Base-by-base conservation (phyloP, 176 grass and related monocot species). In the Coix lacrymajobi region DNA sequence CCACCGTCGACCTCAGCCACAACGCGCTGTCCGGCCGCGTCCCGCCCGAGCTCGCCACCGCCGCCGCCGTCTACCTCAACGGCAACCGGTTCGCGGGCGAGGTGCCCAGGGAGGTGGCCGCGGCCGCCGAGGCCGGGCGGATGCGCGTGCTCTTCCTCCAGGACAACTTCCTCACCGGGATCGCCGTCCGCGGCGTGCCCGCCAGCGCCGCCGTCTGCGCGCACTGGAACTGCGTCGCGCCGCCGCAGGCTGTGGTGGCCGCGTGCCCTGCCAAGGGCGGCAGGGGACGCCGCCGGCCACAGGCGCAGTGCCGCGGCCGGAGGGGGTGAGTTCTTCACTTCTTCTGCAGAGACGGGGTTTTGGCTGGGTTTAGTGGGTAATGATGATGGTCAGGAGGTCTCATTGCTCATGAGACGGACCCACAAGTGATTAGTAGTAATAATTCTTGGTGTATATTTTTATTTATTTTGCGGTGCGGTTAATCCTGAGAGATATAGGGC, bases 111-210 rank as follows among this genome's bases (percentile, higher is more conserved):
- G 90, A 87, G 69, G 39, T 97, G 9, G 83, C 87, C 0, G 87
- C 84, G 28, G 87, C 92, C 24, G 87, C 89, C 2, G 83, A 87
- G 77, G 83, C 20, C 0, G 94, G 94, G 1, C 39, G 62, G 66
- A 92, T 97, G 80, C 88, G 90, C 19, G 80, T 97, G 81, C 88
- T 97, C 2, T 97, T 92, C 46, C 62, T 97, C n/a, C 94, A 97
- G 81, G 92, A 94, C 29, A 97, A 97, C 68, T 97, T 86, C 72
- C 65, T 97, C 11, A 90, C 87, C 3, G 82, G 86, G n/a, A 81
- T 97, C 9, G 12, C 30, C 3, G 77, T 94, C 0, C 33, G 73
- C 6, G 64, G 89, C 26, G 81, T 97, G 22, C 92, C 94, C 32
- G 30, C 82, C 7, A 85, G 85, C 52, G 76, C 90, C 0, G 93